These are phyloP conservation scores for Tulasnella sp. DNA, from an alignment of 768 basidiomycete species.

Conservation along the genomic window DNA sequence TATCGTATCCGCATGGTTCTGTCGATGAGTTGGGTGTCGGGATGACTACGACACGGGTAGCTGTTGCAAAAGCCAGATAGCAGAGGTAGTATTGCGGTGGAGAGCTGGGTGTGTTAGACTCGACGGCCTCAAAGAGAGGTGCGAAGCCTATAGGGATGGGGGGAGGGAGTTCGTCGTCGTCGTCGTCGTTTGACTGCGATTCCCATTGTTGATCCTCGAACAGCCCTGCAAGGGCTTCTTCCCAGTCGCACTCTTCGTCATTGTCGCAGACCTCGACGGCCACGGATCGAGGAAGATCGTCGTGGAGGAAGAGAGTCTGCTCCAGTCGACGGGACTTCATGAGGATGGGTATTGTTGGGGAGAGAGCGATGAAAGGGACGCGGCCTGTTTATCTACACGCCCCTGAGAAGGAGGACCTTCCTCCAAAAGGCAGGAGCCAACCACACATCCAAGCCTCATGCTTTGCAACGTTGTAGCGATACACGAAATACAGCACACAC, in stretches of 20 bases:
- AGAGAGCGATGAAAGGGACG: not conserved
- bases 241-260: constrained; percentile 1
- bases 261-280: not conserved
- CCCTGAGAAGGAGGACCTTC: not conserved
- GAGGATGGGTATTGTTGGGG: not conserved
- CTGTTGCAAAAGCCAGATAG: constrained; percentile 14
- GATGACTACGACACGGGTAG: constrained; percentile 17
- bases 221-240: not conserved
- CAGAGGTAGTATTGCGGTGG: constrained; percentile 1
- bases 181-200: not conserved
- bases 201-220: constrained; percentile 14
- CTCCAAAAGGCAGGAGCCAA: not conserved
- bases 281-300: not conserved
- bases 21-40: constrained; percentile 2
- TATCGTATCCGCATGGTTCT: not conserved
- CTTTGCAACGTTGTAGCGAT: not conserved
- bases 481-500: not conserved
- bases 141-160: constrained; percentile 22
- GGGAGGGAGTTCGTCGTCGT: constrained; percentile 8
- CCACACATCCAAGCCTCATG: not conserved
- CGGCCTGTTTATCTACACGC: not conserved
- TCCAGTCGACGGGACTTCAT: not conserved
- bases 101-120: not conserved
- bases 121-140: not conserved
- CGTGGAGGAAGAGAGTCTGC: not conserved